Percentiles rank a stretch among this genome's conserved stretches.
phyloP scores from a whole-genome alignment of 208 protist species.

The Trypanosomatidae sp. region DNA sequence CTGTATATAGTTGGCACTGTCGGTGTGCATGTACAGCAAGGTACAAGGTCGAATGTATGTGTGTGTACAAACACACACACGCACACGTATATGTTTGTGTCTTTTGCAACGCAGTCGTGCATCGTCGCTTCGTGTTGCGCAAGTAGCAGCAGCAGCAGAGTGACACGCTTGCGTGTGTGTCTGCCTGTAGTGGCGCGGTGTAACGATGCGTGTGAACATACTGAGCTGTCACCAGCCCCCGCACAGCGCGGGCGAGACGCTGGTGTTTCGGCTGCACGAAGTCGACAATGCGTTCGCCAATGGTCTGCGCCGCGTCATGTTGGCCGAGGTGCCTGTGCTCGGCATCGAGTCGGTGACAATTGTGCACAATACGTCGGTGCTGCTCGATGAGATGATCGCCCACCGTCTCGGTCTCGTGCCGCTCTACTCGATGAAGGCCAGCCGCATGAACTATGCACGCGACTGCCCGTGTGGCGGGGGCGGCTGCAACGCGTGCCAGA shows the following conservation, averaged over 20 bases:
- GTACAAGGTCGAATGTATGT: too few species aligned
- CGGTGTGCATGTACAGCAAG: background rate
- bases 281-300: conserved; percentile 93
- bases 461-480: conserved; percentile 74
- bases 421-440: conserved; percentile 82
- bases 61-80: too few species aligned
- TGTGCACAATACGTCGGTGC: conserved; percentile 90
- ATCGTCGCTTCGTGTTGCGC: too few species aligned
- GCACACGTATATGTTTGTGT: too few species aligned
- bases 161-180: background rate
- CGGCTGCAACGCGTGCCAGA: conserved; percentile 76
- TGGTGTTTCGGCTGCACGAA: conserved; percentile 83
- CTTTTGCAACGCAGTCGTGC: too few species aligned
- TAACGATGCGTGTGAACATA: conserved; percentile 78
- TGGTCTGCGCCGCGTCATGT: conserved; percentile 94
- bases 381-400: conserved; percentile 98
- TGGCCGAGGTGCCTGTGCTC: conserved; percentile 98
- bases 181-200: background rate
- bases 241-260: conserved; percentile 72
- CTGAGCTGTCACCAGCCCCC: conserved; percentile 57
- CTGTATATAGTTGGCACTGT: background rate
- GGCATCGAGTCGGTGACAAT: conserved; percentile 97
- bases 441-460: conserved; percentile 58
- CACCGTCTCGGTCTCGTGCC: conserved; percentile 98
- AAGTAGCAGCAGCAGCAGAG: background rate